These are phyloP conservation scores for Beta corolliflora DNA, from an alignment of 179 eudicot species.

Conservation along the genomic window DNA sequence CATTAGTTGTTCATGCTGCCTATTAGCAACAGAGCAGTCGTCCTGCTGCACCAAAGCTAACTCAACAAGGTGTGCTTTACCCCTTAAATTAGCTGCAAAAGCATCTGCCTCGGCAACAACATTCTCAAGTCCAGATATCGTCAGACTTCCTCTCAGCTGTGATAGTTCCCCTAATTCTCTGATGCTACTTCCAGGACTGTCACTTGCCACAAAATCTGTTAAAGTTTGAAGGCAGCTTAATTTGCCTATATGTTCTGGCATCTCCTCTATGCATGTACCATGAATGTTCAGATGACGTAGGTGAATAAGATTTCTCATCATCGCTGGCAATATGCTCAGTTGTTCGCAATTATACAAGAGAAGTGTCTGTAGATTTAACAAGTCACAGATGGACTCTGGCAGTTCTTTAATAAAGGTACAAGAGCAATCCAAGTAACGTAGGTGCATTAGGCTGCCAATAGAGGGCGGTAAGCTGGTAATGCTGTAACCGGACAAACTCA, in stretches of 20 bases:
- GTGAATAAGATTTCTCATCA: background rate
- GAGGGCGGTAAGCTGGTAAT: background rate
- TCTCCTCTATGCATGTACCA: background rate
- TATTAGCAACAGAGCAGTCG: no score
- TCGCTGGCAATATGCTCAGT: background rate
- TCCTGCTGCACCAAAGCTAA: background rate
- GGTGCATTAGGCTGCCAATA: slow-evolving; percentile 3
- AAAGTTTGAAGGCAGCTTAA: slow-evolving; percentile 9
- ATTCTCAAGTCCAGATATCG: background rate
- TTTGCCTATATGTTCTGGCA: background rate
- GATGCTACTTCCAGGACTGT: background rate
- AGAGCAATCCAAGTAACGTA: slow-evolving; percentile 3
- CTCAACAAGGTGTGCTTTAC: background rate
- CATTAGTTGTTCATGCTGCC: background rate
- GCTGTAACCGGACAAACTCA: background rate
- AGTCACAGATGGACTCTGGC: background rate
- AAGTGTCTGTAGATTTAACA: slow-evolving; percentile 7
- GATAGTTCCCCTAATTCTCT: background rate
- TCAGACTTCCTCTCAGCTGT: background rate
- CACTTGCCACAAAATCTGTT: slow-evolving; percentile 1
- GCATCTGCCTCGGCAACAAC: slow-evolving; percentile 8
- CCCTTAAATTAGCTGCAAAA: background rate
- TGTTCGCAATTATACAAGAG: background rate
- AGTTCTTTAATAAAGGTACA: background rate
- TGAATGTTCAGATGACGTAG: slow-evolving; percentile 11